Evolutionary conservation across 2,329 filamentous ascomycete species (phyloP), one percentile per base, ranked within the genome.

Genomic region (Pseudogymnoascus sp.): DNA sequence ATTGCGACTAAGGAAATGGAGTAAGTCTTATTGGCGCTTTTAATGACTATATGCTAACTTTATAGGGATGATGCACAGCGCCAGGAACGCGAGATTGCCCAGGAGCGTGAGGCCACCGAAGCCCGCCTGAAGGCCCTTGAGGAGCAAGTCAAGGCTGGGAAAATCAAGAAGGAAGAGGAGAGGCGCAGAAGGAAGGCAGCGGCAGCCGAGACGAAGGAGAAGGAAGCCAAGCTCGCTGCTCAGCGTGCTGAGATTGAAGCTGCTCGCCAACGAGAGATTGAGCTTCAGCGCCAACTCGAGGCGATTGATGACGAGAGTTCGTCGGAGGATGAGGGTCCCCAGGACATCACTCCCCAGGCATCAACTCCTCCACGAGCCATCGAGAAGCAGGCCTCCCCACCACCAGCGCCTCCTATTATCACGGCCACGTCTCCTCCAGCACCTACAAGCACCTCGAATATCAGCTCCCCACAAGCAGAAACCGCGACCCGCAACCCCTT

Each of bases 101-200:
- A 83, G 68, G 92, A 97, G 76, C 88, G 88, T 62, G 85, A 92
- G 70, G 91, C 89, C 62, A 87, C 93, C 42, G 86, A 89, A 69
- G 89, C 90, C 66, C 91, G 93, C 60, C 83, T 97, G 23, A 91
- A 87, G 73, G 92, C 91, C 15, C 84, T 99, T 7, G 93, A 99
- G 76, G 92, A 97, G 74, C 92, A 97, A 75, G 92, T 97, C 61
- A 88, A 88, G 67, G 90, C 93, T 73, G 91, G 93, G 71, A 99
- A 97, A 79, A 78, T 97, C 61, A 93, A 91, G 81, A 97, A 96
- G 77, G 90, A 96, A 69, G 95, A 99, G 75, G 95, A 97, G 78
- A 97, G 96, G 80, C 90, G 88, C 67, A 88, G 85, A 70, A 95
- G 92, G 80, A 93, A 96, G 78, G 93, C 91, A 21, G 92, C 92